phyloP scores from a whole-genome alignment of 2,329 filamentous ascomycete genomes.

The Phaeosphaeriaceae sp. region DNA sequence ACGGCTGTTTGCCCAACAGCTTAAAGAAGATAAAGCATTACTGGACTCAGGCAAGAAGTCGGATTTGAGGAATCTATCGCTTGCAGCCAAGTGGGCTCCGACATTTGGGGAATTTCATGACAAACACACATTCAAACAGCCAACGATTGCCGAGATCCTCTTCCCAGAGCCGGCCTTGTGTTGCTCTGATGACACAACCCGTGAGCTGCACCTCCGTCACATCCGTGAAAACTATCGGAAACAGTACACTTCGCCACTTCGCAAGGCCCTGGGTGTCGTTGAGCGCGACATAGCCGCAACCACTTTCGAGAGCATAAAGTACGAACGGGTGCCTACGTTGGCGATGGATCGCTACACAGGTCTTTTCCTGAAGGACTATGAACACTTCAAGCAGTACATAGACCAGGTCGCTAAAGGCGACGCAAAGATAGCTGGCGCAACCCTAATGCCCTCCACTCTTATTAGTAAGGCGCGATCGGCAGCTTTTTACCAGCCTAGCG shows the following conservation, averaged over 20 bases:
- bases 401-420: slow-evolving; percentile 57
- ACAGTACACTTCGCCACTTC: slow-evolving; percentile 59
- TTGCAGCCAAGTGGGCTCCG: slow-evolving; percentile 68
- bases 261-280: slow-evolving; percentile 60
- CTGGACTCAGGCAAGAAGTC: slow-evolving; percentile 51
- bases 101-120: slow-evolving; percentile 63
- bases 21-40: slow-evolving; percentile 55
- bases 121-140: slow-evolving; percentile 63
- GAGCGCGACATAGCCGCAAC: slow-evolving; percentile 59
- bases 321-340: slow-evolving; percentile 62
- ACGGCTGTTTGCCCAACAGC: slow-evolving; percentile 63
- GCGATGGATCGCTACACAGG: slow-evolving; percentile 62
- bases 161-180: slow-evolving; percentile 48
- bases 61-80: slow-evolving; percentile 56
- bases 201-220: slow-evolving; percentile 61
- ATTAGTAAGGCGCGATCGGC: slow-evolving; percentile 39
- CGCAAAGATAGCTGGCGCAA: slow-evolving; percentile 62
- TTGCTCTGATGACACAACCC: slow-evolving; percentile 44
- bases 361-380: slow-evolving; percentile 59
- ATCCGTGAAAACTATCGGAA: slow-evolving; percentile 61
- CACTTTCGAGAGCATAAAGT: slow-evolving; percentile 59
- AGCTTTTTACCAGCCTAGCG: background rate
- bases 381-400: slow-evolving; percentile 59
- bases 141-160: slow-evolving; percentile 63
- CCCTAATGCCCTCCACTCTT: slow-evolving; percentile 60